Evolutionary conservation across 2,329 filamentous ascomycete genomes (phyloP).

Genomic region (Fusarium multiceps): DNA sequence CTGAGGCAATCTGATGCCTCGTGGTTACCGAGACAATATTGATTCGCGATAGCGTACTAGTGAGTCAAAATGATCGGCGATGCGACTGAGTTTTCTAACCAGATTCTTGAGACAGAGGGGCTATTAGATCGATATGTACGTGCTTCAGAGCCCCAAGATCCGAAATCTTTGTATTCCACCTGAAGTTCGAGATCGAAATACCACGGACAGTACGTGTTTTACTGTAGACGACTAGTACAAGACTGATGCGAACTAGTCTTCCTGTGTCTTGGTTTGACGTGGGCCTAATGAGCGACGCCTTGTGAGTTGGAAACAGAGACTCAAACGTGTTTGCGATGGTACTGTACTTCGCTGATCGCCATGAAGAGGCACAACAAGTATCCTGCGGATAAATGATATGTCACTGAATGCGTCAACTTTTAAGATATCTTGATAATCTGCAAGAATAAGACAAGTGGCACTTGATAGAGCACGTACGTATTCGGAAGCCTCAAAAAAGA

Average conservation of each 20-base stretch:
- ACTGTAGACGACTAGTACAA: background rate
- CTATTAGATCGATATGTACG: background rate
- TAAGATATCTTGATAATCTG: background rate
- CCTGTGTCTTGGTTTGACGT: background rate
- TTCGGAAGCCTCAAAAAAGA: background rate
- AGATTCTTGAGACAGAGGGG: background rate
- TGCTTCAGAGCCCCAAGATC: background rate
- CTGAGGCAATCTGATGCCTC: background rate
- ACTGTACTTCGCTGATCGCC: background rate
- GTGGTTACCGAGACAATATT: conserved; percentile 4
- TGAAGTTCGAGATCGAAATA: background rate
- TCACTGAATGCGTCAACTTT: background rate
- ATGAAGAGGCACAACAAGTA: background rate
- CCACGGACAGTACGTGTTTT: background rate
- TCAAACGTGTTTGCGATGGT: background rate
- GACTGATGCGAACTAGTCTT: background rate
- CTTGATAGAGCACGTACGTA: background rate
- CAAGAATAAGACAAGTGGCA: background rate
- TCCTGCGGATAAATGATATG: background rate
- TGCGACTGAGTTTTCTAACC: background rate
- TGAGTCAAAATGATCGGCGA: background rate
- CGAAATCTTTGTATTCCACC: background rate
- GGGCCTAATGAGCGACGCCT: background rate
- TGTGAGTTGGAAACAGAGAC: background rate
- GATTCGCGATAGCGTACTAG: background rate